These are phyloP conservation scores for Petunia hybrid DNA, from an alignment of 305 asterid species.

Conservation along the genomic window DNA sequence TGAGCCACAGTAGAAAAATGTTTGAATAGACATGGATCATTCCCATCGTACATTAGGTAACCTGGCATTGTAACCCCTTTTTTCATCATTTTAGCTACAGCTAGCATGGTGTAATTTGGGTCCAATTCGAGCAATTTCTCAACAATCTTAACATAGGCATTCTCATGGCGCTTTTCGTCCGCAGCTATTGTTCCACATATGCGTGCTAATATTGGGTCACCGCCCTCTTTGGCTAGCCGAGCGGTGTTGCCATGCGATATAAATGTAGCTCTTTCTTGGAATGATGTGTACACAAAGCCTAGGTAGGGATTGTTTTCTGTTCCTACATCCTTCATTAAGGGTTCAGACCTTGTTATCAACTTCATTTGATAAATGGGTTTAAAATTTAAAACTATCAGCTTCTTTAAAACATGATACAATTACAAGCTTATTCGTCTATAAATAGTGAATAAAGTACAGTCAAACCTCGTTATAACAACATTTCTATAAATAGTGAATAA, in stretches of 20 bases:
- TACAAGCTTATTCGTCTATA: too few species aligned
- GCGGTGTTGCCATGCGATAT: constrained; percentile 28
- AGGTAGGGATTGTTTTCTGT: constrained; percentile 33
- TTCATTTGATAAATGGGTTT: background rate
- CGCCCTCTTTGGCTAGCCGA: constrained; percentile 31
- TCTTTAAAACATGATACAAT: too few species aligned
- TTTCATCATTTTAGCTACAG: constrained; percentile 32
- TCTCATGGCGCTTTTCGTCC: constrained; percentile 30
- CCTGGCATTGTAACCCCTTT: constrained; percentile 30
- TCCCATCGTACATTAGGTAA: constrained; percentile 28
- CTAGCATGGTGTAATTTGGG: constrained; percentile 22
- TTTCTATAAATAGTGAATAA: too few species aligned
- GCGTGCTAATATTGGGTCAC: constrained; percentile 8
- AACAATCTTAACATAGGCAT: constrained; percentile 21
- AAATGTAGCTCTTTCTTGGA: constrained; percentile 34
- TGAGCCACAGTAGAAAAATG: constrained; percentile 22
- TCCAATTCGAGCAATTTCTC: constrained; percentile 34
- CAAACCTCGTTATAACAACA: too few species aligned
- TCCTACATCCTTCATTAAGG: background rate
- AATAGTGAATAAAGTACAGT: too few species aligned
- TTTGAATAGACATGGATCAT: background rate
- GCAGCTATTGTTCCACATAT: constrained; percentile 29
- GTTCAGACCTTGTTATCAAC: background rate
- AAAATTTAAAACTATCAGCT: too few species aligned
- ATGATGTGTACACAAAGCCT: constrained; percentile 31